Evolutionary conservation across 768 basidiomycete species (phyloP), one percentile per base, ranked within the genome.

Genomic region (Agaricus bisporus): DNA sequence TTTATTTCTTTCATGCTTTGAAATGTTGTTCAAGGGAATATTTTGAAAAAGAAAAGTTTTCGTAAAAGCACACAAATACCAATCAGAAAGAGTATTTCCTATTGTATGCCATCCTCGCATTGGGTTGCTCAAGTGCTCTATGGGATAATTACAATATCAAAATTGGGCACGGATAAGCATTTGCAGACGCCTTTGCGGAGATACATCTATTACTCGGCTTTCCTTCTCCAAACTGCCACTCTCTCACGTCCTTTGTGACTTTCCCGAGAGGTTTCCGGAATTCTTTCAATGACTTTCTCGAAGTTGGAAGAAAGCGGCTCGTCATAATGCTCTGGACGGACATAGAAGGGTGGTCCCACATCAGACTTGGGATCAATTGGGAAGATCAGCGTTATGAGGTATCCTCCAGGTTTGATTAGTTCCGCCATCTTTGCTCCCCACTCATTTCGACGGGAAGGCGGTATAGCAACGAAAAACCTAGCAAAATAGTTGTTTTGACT

Each of bases 401-500:
- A 76, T 14, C 84, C 86, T 0, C 83, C 86, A 1, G 79, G 74
- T 51, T 80, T 82, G 48, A 84, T 64, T 14, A 89, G 63, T 14
- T 70, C 66, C 1, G 70, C 66, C 67, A 88, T 83, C 58, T 83
- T 73, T 12, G 61, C 58, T 0, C 77, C 87, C 86, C 85, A 88
- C 15, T 73, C 73, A 2, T 58, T 41, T 10, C 87, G 75, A 36
- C 64, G 69, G 2, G 66, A 54, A 0, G 83, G 86, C 0, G 79
- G 80, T 18, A 90, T 80, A 1, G 88, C 86, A 41, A 83, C 83
- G 64, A 90, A 88, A 69, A 88, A 87, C 1, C 83, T 85, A 20
- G 22, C 36, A 35, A 35, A 4, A 25, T 41, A 35, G 25, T 5
- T 22, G 22, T 22, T 11, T 41, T 9, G 7, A 7, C 1, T 48